phyloP scores from a whole-genome alignment of 1,139 yeast species.

The Casaregolazyma lundiana region DNA sequence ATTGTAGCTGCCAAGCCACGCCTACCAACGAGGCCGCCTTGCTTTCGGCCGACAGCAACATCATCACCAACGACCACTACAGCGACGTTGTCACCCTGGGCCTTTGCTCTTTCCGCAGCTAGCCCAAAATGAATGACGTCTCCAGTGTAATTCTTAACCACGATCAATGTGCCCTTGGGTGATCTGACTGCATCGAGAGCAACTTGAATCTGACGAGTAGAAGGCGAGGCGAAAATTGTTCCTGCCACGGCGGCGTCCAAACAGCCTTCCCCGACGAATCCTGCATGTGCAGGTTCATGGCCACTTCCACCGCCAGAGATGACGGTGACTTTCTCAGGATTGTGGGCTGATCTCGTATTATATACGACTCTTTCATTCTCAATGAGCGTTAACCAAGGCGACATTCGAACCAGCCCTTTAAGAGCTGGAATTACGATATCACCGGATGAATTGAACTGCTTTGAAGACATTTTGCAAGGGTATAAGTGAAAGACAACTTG shows the following conservation, averaged over 20 bases:
- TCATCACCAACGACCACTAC: slow-evolving; percentile 81
- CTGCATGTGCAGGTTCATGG: slow-evolving; percentile 92
- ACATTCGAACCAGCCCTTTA: slow-evolving; percentile 62
- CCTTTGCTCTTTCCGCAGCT: slow-evolving; percentile 82
- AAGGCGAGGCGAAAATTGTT: slow-evolving; percentile 84
- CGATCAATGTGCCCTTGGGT: slow-evolving; percentile 61
- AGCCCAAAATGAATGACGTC: slow-evolving; percentile 89
- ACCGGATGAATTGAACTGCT: slow-evolving; percentile 34
- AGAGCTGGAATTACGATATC: slow-evolving; percentile 65
- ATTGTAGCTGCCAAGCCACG: slow-evolving; percentile 92
- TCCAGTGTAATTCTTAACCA: slow-evolving; percentile 91
- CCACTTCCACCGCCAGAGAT: slow-evolving; percentile 95
- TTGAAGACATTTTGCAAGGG: slow-evolving; percentile 16
- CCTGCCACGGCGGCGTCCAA: slow-evolving; percentile 89
- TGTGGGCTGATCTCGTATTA: slow-evolving; percentile 22
- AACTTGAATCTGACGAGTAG: slow-evolving; percentile 78
- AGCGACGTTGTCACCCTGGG: slow-evolving; percentile 66
- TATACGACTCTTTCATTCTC: slow-evolving; percentile 67
- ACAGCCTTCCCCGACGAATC: slow-evolving; percentile 78
- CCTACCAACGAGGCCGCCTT: slow-evolving; percentile 88
- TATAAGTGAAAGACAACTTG: neutral
- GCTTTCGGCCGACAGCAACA: slow-evolving; percentile 83
- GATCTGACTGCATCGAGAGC: slow-evolving; percentile 58
- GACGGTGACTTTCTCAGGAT: slow-evolving; percentile 42
- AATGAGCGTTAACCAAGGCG: slow-evolving; percentile 60